Evolutionary conservation across 805 yeast genomes (phyloP).

Genomic region (Osmozyma mogii): DNA sequence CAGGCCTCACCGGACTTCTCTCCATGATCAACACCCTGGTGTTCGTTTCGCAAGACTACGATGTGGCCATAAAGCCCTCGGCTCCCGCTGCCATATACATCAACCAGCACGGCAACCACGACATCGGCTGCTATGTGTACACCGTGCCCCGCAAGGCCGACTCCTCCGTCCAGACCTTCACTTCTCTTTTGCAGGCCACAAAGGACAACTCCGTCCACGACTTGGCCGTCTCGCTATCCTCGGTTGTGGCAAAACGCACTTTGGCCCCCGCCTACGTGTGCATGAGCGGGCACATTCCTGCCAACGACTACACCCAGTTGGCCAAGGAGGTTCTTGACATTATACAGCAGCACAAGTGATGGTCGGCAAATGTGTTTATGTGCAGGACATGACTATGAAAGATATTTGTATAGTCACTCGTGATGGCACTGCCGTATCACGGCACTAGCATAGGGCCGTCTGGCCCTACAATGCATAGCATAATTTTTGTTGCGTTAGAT

Average conservation of each 20-base stretch:
- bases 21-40: no score
- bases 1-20: no score
- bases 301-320: conserved; percentile 4
- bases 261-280: conserved; percentile 38
- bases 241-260: conserved; percentile 32
- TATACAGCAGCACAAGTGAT: no score
- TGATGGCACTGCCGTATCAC: no score
- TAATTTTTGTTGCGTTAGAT: no score
- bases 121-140: conserved; percentile 39
- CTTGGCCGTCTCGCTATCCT: conserved; percentile 35
- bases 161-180: conserved; percentile 20
- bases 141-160: conserved; percentile 26
- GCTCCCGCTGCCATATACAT: conserved; percentile 24
- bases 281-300: conserved; percentile 30
- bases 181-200: conserved; percentile 38
- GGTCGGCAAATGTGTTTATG: no score
- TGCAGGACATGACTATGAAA: no score
- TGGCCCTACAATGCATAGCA: no score
- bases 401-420: no score
- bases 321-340: not conserved
- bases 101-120: conserved; percentile 16
- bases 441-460: no score
- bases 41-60: no score
- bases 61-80: conserved; percentile 4
- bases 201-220: conserved; percentile 35